Evolutionary conservation across 768 basidiomycete genomes (phyloP).

Genomic region (Strobilomyces dryophilus): DNA sequence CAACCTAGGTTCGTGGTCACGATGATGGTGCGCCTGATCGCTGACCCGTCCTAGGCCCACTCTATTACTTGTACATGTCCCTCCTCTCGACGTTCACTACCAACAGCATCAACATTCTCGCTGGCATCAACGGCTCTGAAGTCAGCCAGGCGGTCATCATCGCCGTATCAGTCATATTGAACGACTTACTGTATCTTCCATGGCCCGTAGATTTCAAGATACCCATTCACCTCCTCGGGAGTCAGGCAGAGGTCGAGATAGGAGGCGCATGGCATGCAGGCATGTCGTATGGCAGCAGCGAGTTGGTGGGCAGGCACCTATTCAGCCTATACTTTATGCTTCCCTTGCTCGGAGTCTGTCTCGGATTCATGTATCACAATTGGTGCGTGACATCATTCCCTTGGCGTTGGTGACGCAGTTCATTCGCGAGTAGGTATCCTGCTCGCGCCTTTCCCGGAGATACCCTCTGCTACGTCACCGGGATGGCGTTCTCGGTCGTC

Average conservation of each 20-base stretch:
- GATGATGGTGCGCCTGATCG: not conserved
- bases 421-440: conserved; percentile 71
- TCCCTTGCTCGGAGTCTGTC: conserved; percentile 86
- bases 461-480: conserved; percentile 94
- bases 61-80: conserved; percentile 97
- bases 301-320: conserved; percentile 90
- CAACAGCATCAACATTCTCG: conserved; percentile 98
- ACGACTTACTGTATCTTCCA: conserved; percentile 93
- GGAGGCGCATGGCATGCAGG: conserved; percentile 82
- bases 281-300: conserved; percentile 79
- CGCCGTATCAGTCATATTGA: conserved; percentile 82
- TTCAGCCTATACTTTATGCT: conserved; percentile 97
- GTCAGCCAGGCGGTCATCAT: conserved; percentile 92
- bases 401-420: not conserved
- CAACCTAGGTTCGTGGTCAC: conserved; percentile 73
- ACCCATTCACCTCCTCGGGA: conserved; percentile 67
- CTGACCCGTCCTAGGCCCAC: conserved; percentile 55
- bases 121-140: conserved; percentile 96
- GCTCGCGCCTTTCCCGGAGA: conserved; percentile 94
- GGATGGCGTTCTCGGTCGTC: conserved; percentile 98
- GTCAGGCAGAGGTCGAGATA: conserved; percentile 61
- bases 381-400: conserved; percentile 53
- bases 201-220: conserved; percentile 74
- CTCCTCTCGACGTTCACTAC: conserved; percentile 94
- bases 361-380: conserved; percentile 92